Percentiles rank a stretch among this genome's conserved stretches.
Conservation (phyloP, 495 filamentous ascomycete genomes). For the Podospora conica region DNA sequence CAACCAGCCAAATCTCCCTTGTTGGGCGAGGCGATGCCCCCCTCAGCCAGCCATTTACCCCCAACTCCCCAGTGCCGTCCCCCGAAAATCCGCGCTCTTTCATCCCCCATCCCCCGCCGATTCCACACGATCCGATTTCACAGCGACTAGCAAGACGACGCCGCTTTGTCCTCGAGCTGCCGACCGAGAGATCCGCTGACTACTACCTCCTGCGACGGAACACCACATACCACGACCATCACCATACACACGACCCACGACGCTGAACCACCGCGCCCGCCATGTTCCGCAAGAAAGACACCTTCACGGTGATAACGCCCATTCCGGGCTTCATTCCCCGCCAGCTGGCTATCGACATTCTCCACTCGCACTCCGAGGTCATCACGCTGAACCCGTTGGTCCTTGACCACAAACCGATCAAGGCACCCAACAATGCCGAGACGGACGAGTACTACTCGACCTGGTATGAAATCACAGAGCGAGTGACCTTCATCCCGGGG, state of each 20-base stretch:
- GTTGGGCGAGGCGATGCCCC: neutral
- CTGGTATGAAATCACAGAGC: slow-evolving; percentile 64
- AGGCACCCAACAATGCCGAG: slow-evolving; percentile 56
- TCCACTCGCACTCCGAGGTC: slow-evolving; percentile 58
- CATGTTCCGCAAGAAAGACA: slow-evolving; percentile 47
- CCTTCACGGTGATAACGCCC: slow-evolving; percentile 43
- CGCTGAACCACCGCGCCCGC: slow-evolving; percentile 4
- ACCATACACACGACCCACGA: neutral
- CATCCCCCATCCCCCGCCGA: neutral
- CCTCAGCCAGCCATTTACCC: slow-evolving; percentile 8
- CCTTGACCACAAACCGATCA: slow-evolving; percentile 54
- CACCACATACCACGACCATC: neutral
- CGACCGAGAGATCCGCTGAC: neutral
- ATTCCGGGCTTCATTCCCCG: slow-evolving; percentile 45
- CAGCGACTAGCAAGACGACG: neutral
- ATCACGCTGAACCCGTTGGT: slow-evolving; percentile 75
- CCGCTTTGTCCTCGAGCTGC: neutral
- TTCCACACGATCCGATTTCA: neutral
- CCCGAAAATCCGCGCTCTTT: neutral
- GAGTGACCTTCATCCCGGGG: slow-evolving; percentile 58
- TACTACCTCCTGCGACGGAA: neutral
- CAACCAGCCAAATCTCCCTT: neutral
- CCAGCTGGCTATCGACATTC: slow-evolving; percentile 41
- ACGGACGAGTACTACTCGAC: slow-evolving; percentile 64
- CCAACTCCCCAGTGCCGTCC: neutral